Conservation (phyloP, 108 stramenopile genomes). For the Skeletonema menzelii region DNA sequence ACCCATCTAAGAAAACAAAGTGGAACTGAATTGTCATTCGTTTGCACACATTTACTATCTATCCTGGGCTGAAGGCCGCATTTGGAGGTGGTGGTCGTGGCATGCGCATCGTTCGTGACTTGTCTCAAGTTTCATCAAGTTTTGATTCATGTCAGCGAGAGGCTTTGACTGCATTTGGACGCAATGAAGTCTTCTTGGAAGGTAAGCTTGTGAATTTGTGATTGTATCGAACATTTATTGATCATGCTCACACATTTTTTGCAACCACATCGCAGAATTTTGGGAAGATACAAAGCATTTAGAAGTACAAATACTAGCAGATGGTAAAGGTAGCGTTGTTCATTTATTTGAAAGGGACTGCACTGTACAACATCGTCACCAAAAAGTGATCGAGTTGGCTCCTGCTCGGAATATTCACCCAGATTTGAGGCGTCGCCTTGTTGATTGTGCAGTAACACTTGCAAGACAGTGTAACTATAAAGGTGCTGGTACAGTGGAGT, state of each 20-base stretch:
- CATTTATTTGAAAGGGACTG: slow-evolving; percentile 97
- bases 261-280: slow-evolving; percentile 44
- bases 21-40: slow-evolving; percentile 50
- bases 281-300: slow-evolving; percentile 91
- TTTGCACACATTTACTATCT: slow-evolving; percentile 61
- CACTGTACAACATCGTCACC: slow-evolving; percentile 96
- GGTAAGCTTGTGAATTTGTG: no score
- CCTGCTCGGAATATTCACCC: slow-evolving; percentile 57
- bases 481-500: slow-evolving; percentile 91
- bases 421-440: slow-evolving; percentile 55
- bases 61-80: slow-evolving; percentile 90
- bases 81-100: slow-evolving; percentile 96
- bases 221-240: no score
- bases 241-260: no score
- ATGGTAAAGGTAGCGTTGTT: slow-evolving; percentile 67
- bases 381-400: slow-evolving; percentile 97
- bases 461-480: slow-evolving; percentile 76
- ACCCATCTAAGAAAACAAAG: no score
- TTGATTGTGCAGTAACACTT: slow-evolving; percentile 73
- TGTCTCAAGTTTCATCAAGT: slow-evolving; percentile 57
- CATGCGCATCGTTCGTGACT: slow-evolving; percentile 89
- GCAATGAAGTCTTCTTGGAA: slow-evolving; percentile 83
- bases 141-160: slow-evolving; percentile 74
- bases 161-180: slow-evolving; percentile 78
- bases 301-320: slow-evolving; percentile 93